A percentile compares a stretch with the other conserved stretches of the same genome.
Conservation (phyloP, 352 stramenopile genomes). For the Pythium biforme region DNA sequence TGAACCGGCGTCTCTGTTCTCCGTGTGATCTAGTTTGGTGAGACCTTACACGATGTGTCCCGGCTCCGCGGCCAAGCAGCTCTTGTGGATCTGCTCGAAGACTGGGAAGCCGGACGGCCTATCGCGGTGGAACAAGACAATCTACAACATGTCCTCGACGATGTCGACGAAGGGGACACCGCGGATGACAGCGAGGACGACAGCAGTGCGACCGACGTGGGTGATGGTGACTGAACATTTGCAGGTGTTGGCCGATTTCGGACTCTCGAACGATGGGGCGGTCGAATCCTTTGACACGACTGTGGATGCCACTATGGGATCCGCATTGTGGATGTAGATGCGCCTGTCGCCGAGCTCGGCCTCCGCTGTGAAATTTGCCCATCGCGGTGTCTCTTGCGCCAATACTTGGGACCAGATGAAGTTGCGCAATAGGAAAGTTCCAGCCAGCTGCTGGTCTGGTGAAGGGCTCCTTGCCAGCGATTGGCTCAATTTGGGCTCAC, state of each 20-base stretch:
- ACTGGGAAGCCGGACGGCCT: constrained; percentile 23
- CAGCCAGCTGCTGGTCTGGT: constrained; percentile 11
- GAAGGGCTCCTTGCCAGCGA: constrained; percentile 16
- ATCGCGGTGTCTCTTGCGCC: constrained; percentile 9
- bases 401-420: constrained; percentile 21
- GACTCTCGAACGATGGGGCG: no score
- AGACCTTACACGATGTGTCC: constrained; percentile 52
- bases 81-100: constrained; percentile 18
- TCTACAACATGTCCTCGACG: neutral
- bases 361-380: no score
- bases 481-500: constrained; percentile 15
- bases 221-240: neutral
- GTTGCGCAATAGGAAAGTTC: constrained; percentile 19
- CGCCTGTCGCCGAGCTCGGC: neutral
- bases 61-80: constrained; percentile 29
- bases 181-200: constrained; percentile 19
- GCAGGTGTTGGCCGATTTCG: neutral
- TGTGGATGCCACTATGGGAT: neutral
- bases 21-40: constrained; percentile 28
- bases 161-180: constrained; percentile 3
- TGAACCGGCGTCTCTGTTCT: neutral
- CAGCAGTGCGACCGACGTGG: constrained; percentile 2
- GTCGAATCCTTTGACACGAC: neutral
- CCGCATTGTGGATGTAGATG: neutral
- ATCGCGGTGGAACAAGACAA: constrained; percentile 11